These are phyloP conservation scores for Lunularia cruciata DNA, from an alignment of 225 moss, liverwort and hornwort genomes.

Conservation along the genomic window DNA sequence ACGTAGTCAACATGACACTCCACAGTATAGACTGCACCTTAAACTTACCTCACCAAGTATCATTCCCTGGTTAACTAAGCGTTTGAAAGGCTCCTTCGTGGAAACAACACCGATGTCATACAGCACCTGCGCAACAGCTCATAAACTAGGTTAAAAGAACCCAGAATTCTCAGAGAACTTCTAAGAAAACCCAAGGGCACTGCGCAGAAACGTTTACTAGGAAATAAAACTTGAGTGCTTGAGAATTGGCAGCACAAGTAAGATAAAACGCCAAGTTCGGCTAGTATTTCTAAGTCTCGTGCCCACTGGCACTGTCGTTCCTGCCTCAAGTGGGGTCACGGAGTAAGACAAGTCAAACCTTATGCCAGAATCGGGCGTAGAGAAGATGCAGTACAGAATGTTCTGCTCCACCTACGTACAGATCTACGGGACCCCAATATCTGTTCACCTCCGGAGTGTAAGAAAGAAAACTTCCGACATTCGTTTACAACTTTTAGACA, in stretches of 20 bases:
- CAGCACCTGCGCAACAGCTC: conserved; percentile 75
- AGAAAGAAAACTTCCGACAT: too few relatives aligned
- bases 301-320: too few relatives aligned
- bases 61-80: conserved; percentile 97
- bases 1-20: too few relatives aligned
- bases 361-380: conserved; percentile 98
- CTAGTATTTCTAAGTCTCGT: too few relatives aligned
- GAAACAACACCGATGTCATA: conserved; percentile 96
- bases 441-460: conserved; percentile 34
- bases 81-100: conserved; percentile 92
- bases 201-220: too few relatives aligned
- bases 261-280: too few relatives aligned
- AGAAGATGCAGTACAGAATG: conserved; percentile 94
- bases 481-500: neutral
- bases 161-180: too few relatives aligned
- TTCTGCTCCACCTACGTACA: conserved; percentile 94
- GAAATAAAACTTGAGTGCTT: too few relatives aligned
- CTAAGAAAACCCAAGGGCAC: too few relatives aligned
- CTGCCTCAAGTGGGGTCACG: too few relatives aligned
- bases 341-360: conserved; percentile 38
- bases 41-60: conserved; percentile 89
- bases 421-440: conserved; percentile 93
- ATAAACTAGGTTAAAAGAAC: too few relatives aligned
- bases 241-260: too few relatives aligned
- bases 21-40: conserved; percentile 1